Evolutionary conservation across 768 basidiomycete species (phyloP).

Genomic region (Pleurotus pulmonarius): DNA sequence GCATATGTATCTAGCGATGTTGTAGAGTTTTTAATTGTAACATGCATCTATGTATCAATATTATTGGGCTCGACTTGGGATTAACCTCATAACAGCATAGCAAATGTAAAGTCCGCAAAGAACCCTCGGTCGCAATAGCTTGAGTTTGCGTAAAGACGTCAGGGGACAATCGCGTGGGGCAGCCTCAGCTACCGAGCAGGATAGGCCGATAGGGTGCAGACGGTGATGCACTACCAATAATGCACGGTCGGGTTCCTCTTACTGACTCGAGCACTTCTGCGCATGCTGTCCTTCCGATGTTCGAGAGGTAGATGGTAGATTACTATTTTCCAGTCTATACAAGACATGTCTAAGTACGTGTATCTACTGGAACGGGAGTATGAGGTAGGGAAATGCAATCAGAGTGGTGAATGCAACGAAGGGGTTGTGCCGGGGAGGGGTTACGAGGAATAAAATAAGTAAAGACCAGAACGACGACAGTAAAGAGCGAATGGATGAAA

Average conservation of each 20-base stretch:
- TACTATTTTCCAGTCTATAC: slow-evolving; percentile 5
- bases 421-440: neutral
- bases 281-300: neutral
- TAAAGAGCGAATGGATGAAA: slow-evolving; percentile 7
- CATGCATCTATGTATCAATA: too few species aligned
- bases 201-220: neutral
- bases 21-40: too few species aligned
- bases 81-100: too few species aligned
- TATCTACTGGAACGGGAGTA: slow-evolving; percentile 2
- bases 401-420: neutral
- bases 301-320: neutral
- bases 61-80: too few species aligned
- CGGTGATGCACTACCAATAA: neutral
- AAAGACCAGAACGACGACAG: neutral
- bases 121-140: neutral
- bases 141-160: neutral
- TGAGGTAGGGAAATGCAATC: neutral
- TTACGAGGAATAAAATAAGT: slow-evolving; percentile 1
- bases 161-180: neutral
- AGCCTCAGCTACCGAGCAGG: neutral
- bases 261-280: neutral
- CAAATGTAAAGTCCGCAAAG: neutral
- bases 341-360: slow-evolving; percentile 1
- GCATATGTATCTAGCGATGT: too few species aligned
- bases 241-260: neutral